Evolutionary conservation across 192 early-diverging fungal species (phyloP).

Genomic region (Umbelopsis sp.): DNA sequence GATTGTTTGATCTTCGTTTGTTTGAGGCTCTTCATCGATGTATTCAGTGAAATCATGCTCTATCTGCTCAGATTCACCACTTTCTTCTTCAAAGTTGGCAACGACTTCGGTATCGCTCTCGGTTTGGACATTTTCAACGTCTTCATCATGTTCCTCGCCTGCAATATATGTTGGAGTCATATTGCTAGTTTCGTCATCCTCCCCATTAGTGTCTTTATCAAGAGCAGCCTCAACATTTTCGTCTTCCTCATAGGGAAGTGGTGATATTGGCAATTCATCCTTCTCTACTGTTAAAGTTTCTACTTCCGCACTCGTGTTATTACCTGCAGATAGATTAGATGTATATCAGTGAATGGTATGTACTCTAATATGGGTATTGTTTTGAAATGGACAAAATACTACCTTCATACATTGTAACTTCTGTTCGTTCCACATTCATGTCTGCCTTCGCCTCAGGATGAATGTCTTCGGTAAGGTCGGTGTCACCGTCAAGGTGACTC

Average conservation of each 20-base stretch:
- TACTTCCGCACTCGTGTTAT: neutral
- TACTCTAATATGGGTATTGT: too few species aligned
- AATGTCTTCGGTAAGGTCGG: neutral
- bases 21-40: neutral
- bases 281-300: neutral
- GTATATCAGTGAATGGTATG: too few species aligned
- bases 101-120: neutral
- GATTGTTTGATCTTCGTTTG: neutral
- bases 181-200: neutral
- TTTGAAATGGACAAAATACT: too few species aligned
- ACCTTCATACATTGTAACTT: too few species aligned
- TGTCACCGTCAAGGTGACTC: too few species aligned
- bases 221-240: neutral
- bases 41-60: neutral
- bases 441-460: neutral
- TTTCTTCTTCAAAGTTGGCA: neutral
- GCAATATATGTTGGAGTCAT: too few species aligned
- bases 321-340: too few species aligned
- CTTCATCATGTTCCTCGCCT: neutral
- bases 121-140: neutral
- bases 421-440: too few species aligned
- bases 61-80: neutral
- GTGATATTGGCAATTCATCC: neutral
- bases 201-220: neutral
- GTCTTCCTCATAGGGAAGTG: neutral